Evolutionary conservation across 163 green algal genomes (phyloP), one percentile per base, ranked within the genome.

Genomic region (Chloromonas sp.): DNA sequence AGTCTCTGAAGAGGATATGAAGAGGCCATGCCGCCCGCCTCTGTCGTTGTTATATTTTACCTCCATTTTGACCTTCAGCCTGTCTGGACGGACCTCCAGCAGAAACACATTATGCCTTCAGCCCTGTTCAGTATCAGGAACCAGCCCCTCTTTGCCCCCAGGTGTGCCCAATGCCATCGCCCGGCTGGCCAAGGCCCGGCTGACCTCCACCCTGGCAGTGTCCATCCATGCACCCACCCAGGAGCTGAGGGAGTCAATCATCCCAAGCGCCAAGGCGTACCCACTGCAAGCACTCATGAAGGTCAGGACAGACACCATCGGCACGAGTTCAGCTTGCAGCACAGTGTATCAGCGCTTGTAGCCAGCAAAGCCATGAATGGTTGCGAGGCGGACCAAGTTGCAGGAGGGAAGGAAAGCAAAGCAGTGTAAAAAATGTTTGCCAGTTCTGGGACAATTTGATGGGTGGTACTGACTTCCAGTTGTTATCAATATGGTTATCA

Each of bases 221-320:
- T 95, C 86, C 82, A 92, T 99, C 60, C 97, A 99, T 86, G 97
- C 97, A 0, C 96, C 97, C 78, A 98, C 93, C 82, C 97, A 99
- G 83, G 79, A 77, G 60, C 89, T 97, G 70, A 76, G 95, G 36
- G 89, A 97, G 89, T 60, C 83, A 59, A 87, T 98, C 70, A 90
- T 98, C 0, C 94, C 95, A n/a, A 94, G 85, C 15, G 96, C 95
- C 1, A 94, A 94, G 71, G 93, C 91, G 3, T 99, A 99, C 91
- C 95, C 96, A 0, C 83, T 99, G 2, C 81, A 96, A 1, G 96
- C 93, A 58, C 90, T 99, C 1, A 92, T 98, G 89, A 70, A 88
- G 60, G 89, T 87, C 66, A 82, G 84, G 36, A 36, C 36, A 36
- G 36, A 36, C 36, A 36, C 36, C 36, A n/a, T n/a, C 8, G 8